A percentile compares a stretch with the other conserved stretches of the same genome.
Evolutionary conservation across 2,329 filamentous ascomycete genomes (phyloP).

Genomic region (Eutypella sp.): DNA sequence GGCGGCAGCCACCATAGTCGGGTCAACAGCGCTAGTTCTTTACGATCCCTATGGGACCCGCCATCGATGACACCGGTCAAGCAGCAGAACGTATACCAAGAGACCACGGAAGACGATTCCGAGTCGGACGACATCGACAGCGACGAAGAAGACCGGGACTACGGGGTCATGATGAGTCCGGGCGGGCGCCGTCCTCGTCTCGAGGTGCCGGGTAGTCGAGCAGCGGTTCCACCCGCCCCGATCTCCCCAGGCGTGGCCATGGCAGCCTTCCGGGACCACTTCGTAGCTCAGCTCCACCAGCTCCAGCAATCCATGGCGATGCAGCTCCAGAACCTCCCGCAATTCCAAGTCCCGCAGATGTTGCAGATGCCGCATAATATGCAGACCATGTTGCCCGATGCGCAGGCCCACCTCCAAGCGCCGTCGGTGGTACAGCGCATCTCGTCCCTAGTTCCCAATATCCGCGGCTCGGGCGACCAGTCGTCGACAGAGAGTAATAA

Average conservation of each 20-base stretch:
- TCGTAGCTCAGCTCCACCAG: constrained; percentile 69
- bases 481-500: constrained; percentile 43
- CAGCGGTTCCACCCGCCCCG: constrained; percentile 30
- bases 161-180: constrained; percentile 32
- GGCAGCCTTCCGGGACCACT: constrained; percentile 66
- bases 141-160: constrained; percentile 36
- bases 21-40: constrained; percentile 61
- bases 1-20: constrained; percentile 55
- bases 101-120: constrained; percentile 27
- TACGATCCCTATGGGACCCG: constrained; percentile 63
- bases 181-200: constrained; percentile 16
- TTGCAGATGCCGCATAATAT: constrained; percentile 47
- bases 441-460: constrained; percentile 66
- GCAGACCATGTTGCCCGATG: constrained; percentile 58
- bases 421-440: constrained; percentile 65
- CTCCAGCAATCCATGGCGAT: constrained; percentile 67
- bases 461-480: constrained; percentile 39
- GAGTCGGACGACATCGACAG: constrained; percentile 34
- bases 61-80: constrained; percentile 30
- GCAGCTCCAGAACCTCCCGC: constrained; percentile 60
- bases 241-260: constrained; percentile 59
- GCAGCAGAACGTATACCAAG: constrained; percentile 33
- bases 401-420: constrained; percentile 60
- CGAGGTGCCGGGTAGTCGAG: constrained; percentile 15
- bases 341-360: constrained; percentile 61